Conservation (phyloP, 2,329 filamentous ascomycete genomes). For the Lachnellula subtilissima region DNA sequence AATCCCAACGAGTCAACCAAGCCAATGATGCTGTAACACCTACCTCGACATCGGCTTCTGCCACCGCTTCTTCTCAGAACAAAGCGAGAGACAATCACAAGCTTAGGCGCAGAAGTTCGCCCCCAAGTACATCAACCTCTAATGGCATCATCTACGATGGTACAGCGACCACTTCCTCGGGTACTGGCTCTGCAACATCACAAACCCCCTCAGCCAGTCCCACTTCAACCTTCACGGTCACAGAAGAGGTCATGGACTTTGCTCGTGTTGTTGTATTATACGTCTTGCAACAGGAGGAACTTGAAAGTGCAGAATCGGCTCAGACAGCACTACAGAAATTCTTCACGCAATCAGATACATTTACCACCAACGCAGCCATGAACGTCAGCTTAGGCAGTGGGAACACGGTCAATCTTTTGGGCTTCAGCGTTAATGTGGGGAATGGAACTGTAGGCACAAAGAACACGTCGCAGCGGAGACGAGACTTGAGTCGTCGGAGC, state of each 20-base stretch:
- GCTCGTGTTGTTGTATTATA: conserved; percentile 57
- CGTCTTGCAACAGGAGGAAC: conserved; percentile 51
- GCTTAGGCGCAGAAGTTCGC: background rate
- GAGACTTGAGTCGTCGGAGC: background rate
- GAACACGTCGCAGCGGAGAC: background rate
- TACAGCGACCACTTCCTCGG: background rate
- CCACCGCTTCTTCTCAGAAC: background rate
- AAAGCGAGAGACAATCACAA: background rate
- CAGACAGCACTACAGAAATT: conserved; percentile 52
- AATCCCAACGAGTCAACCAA: conserved; percentile 19
- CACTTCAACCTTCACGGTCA: conserved; percentile 41
- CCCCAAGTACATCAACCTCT: background rate
- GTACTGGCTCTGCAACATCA: conserved; percentile 9
- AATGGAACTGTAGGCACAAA: conserved; percentile 14
- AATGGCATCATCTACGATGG: conserved; percentile 11
- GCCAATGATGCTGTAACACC: conserved; percentile 14
- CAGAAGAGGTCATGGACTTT: conserved; percentile 58
- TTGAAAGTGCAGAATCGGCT: conserved; percentile 48
- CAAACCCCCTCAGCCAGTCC: conserved; percentile 6
- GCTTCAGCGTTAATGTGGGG: conserved; percentile 14
- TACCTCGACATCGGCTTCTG: conserved; percentile 5
- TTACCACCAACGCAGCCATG: conserved; percentile 18
- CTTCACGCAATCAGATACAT: conserved; percentile 36
- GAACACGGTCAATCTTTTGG: conserved; percentile 22
- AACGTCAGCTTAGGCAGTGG: conserved; percentile 27